Base-by-base conservation (phyloP, 1,284 basidiomycete genomes). In the Tilletia walkeri region DNA sequence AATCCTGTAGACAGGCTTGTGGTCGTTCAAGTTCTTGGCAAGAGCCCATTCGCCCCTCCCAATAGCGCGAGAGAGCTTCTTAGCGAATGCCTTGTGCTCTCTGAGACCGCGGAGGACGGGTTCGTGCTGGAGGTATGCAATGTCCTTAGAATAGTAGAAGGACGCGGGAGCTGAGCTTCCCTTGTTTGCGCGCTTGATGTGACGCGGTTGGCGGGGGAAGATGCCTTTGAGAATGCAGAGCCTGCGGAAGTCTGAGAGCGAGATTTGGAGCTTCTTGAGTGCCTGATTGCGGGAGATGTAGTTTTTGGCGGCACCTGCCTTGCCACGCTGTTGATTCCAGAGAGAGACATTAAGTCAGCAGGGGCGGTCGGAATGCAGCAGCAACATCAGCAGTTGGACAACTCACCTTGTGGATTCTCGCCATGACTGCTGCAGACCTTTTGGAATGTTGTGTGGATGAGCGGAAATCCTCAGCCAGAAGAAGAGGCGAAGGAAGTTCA, bases 141-240 rank as follows among this genome's bases (percentile, higher is more conserved):
- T 96, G 83, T 99, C 96, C 86, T 99, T 99, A 67, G 93, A 88
- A 85, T 98, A 98, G 87, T 99, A 99, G 86, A 99, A 99, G 4
- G 95, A 93, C 1, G 95, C 94, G 2, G 95, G 94, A 0, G 94
- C 95, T 50, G 94, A 94, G 4, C 93, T 95, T 3, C 96, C 96
- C 85, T 97, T 98, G 87, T 99, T 99, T 69, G 95, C 96, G 76
- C 91, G 90, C 85, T 98, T 99, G 83, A 90, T 89, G 85, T 90
- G 91, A 67, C 90, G 89, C 20, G 96, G 96, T 84, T 99, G 95
- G 67, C 95, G 91, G 74, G 96, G 96, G 85, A 95, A 98, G 83
- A 99, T 97, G 38, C 96, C 96, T 88, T 99, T 99, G 78, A 99
- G 87, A 78, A 99, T 99, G 85, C 96, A 99, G 67, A 99, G 87